Evolutionary conservation across 164 flowering plant species (phyloP), one percentile per base, ranked within the genome.

Genomic region (Hamamelis virginiana): DNA sequence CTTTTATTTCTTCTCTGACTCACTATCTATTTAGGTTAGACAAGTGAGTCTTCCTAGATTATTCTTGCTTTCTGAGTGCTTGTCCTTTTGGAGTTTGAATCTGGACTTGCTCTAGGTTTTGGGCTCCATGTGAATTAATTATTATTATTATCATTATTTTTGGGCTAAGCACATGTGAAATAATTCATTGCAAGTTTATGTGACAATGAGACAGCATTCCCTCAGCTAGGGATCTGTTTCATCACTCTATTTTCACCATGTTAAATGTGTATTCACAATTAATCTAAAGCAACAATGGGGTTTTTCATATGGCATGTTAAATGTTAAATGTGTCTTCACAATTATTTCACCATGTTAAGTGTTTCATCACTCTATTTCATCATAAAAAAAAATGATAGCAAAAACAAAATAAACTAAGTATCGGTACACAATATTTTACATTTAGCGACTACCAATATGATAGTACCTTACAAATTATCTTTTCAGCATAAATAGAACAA

Each of bases 21-120:
- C n/a, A 21, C 26, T 25, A 16, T 52, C 16, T 38, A 27, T 26
- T 38, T 15, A 19, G 41, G n/a, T 6, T 16, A 43, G n/a, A 52
- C 61, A 52, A 70, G 25, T 44, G 44, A 68, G 60, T 6, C 52
- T 22, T 25, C 51, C 22, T 70, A 51, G n/a, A 28, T 60, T 46
- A 53, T 70, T 62, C 62, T 16, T 70, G 53, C 48, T 70, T 56
- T 58, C 59, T 25, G 58, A 43, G n/a, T 46, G 52, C 38, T 19
- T 52, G 27, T 52, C 72, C 22, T 22, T 15, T 33, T 55, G 22
- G 21, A 21, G 27, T 8, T 55, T 21, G 28, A 26, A 55, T 55
- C 26, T 55, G 22, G 59, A 55, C 11, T n/a, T 53, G 57, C 57
- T 19, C 10, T 53, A 19, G n/a, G 57, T 25, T 53, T 21, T 53